Conservation (phyloP, 176 grass and related monocot species). For the Triticum timopheevii region DNA sequence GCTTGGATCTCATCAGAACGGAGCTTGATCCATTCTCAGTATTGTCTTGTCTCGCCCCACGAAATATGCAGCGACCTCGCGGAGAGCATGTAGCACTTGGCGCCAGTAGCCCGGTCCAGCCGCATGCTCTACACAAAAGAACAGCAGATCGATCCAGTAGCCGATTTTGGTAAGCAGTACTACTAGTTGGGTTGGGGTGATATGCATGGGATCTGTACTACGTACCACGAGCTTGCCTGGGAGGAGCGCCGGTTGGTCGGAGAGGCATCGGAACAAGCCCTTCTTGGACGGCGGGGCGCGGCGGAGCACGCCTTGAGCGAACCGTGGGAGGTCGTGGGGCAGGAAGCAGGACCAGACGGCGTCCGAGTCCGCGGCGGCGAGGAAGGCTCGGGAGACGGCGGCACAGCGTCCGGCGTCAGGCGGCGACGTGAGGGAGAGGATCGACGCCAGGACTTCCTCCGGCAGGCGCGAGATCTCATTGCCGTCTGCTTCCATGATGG, state of each 20-base stretch:
- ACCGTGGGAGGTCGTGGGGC: constrained; percentile 19
- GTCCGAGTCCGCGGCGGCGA: constrained; percentile 43
- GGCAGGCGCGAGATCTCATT: constrained; percentile 32
- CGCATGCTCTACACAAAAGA: too few species aligned
- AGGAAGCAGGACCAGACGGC: constrained; percentile 57
- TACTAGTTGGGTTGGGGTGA: too few species aligned
- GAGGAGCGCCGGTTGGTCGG: constrained; percentile 39
- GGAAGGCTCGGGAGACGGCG: constrained; percentile 44
- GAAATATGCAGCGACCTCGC: too few species aligned
- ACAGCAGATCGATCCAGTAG: too few species aligned
- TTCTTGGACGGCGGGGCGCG: constrained; percentile 20
- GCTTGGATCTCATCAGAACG: too few species aligned
- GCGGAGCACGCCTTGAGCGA: constrained; percentile 32
- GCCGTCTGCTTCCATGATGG: not conserved
- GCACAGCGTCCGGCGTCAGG: constrained; percentile 39
- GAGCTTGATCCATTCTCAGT: too few species aligned
- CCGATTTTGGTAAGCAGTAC: too few species aligned
- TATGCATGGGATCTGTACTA: not conserved
- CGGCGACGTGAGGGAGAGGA: constrained; percentile 36
- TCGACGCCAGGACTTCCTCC: constrained; percentile 45
- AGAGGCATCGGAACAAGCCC: constrained; percentile 53
- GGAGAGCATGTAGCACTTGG: too few species aligned
- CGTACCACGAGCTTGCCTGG: constrained; percentile 31
- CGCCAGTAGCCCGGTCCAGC: too few species aligned
- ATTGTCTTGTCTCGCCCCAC: too few species aligned